Conservation (phyloP, 2,329 filamentous ascomycete genomes). For the Coniella lustricola region DNA sequence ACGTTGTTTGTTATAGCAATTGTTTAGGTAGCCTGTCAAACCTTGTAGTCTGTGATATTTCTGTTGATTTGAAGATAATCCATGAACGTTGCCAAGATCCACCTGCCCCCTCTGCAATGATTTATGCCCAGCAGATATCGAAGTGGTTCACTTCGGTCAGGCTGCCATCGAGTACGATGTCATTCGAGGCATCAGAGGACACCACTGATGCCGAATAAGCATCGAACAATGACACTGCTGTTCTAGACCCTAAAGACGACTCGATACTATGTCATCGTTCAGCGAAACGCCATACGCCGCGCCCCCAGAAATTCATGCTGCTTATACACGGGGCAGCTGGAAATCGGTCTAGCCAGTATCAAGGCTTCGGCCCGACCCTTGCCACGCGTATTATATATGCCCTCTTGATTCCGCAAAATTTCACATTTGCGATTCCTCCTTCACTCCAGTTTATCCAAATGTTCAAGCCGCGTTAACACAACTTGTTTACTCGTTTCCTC, state of each 20-base stretch:
- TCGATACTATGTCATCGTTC: neutral
- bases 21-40: too few relatives aligned
- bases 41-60: too few relatives aligned
- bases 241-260: neutral
- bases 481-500: constrained; percentile 99
- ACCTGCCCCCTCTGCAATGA: too few relatives aligned
- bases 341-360: neutral
- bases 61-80: too few relatives aligned
- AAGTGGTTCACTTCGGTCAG: too few relatives aligned
- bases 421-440: neutral
- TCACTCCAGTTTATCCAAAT: constrained; percentile 91
- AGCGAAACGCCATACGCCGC: constrained; percentile 14
- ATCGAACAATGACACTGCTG: neutral
- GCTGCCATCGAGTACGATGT: too few relatives aligned
- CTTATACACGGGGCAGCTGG: constrained; percentile 4
- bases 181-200: too few relatives aligned
- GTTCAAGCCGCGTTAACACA: constrained; percentile 85
- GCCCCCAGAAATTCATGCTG: constrained; percentile 5
- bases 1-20: too few relatives aligned
- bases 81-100: too few relatives aligned
- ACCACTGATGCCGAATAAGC: too few relatives aligned
- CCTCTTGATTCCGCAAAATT: neutral
- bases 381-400: neutral
- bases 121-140: too few relatives aligned
- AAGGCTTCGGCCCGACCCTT: too few relatives aligned